Percentiles rank a stretch among this genome's conserved stretches.
phyloP scores from a whole-genome alignment of 306 rosid genomes.

The Cucumis cinereus region DNA sequence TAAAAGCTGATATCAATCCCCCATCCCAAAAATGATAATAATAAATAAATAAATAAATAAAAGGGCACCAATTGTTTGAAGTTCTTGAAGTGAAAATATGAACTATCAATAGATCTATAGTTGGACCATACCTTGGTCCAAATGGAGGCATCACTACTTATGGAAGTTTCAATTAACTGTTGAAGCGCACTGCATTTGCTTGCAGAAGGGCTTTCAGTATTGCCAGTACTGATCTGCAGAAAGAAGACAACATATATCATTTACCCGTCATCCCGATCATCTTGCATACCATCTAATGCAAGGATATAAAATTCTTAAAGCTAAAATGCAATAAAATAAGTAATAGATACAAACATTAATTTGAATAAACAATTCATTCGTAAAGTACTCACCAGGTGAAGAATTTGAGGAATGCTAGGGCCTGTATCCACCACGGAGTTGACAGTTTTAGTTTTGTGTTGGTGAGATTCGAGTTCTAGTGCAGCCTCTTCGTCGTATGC shows the following conservation, averaged over 20 bases:
- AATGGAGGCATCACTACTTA: conserved; percentile 53
- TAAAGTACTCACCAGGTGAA: conserved; percentile 57
- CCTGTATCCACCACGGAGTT: conserved; percentile 38
- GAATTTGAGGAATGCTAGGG: conserved; percentile 90
- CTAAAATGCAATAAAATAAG: not conserved
- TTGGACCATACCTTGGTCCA: conserved; percentile 68
- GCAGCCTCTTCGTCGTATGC: conserved; percentile 33
- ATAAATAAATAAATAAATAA: not conserved
- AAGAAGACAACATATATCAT: not conserved
- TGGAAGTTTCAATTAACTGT: conserved; percentile 71
- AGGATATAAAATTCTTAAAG: not conserved
- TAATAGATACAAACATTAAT: not conserved
- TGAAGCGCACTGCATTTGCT: conserved; percentile 65
- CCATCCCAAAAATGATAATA: not conserved
- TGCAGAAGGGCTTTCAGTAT: conserved; percentile 49
- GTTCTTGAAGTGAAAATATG: not conserved
- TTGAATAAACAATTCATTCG: not conserved
- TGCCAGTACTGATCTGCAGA: conserved; percentile 57
- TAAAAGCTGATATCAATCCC: not conserved
- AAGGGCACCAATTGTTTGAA: not conserved
- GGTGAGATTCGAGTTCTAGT: conserved; percentile 35
- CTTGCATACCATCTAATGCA: not conserved
- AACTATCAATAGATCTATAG: not conserved
- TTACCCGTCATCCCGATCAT: not conserved
- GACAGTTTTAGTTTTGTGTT: conserved; percentile 29